A percentile compares a stretch with the other conserved stretches of the same genome.
Evolutionary conservation across 257 asterid species (phyloP).

Genomic region (Oldenlandia corymbosa): DNA sequence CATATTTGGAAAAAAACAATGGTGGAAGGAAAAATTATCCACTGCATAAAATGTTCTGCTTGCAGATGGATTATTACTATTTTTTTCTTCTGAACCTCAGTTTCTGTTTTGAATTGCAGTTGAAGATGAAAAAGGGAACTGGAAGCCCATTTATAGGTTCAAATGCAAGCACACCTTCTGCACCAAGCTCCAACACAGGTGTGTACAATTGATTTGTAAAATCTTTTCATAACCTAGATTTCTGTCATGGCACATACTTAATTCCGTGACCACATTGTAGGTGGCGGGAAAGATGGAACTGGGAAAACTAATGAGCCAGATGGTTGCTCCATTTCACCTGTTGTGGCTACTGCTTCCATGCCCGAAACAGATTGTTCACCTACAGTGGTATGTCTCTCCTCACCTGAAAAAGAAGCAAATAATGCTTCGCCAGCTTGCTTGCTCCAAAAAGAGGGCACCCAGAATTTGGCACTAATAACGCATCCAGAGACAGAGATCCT

Average conservation of each 20-base stretch:
- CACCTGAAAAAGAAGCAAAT: slow-evolving; percentile 22
- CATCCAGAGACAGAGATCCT: slow-evolving; percentile 16
- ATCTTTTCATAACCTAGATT: not conserved
- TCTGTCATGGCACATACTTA: not conserved
- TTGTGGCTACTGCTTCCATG: slow-evolving; percentile 25
- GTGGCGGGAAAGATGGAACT: slow-evolving; percentile 53
- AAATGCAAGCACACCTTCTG: slow-evolving; percentile 32
- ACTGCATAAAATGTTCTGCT: not conserved
- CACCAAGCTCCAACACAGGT: slow-evolving; percentile 51
- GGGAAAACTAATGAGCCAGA: slow-evolving; percentile 44
- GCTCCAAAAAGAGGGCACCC: slow-evolving; percentile 20
- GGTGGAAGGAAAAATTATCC: not conserved
- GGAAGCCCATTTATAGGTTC: slow-evolving; percentile 49
- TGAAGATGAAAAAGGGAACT: slow-evolving; percentile 62
- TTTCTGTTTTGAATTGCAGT: slow-evolving; percentile 37
- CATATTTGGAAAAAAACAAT: not conserved
- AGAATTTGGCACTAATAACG: slow-evolving; percentile 10
- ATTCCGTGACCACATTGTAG: slow-evolving; percentile 23
- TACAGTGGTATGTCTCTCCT: slow-evolving; percentile 24
- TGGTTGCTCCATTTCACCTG: slow-evolving; percentile 24
- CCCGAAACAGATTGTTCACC: slow-evolving; percentile 34
- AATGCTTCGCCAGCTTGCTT: slow-evolving; percentile 15
- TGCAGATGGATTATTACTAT: not conserved
- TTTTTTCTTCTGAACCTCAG: not conserved
- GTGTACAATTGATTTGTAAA: slow-evolving; percentile 9